Percentiles rank a stretch among this genome's conserved stretches.
These are phyloP conservation scores for Viridothelium virens DNA, from an alignment of 495 filamentous ascomycete species.

Conservation along the genomic window DNA sequence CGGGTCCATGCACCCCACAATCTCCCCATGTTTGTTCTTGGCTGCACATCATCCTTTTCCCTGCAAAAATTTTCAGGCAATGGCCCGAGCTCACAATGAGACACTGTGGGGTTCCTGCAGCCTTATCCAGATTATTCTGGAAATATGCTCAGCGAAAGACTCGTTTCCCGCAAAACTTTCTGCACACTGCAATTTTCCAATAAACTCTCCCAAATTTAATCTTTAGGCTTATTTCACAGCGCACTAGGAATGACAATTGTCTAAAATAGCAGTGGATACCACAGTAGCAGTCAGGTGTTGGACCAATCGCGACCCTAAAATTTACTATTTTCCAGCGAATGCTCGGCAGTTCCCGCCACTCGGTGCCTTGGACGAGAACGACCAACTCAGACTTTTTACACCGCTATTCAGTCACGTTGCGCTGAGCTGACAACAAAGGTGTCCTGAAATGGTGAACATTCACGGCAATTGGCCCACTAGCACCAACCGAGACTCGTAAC, in stretches of 20 bases:
- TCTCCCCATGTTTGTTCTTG: neutral
- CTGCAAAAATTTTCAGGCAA: neutral
- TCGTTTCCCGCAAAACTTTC: no score
- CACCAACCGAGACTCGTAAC: neutral
- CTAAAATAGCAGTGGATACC: neutral
- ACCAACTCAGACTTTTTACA: neutral
- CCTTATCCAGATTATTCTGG: neutral
- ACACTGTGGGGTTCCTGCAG: neutral
- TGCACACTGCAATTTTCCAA: no score
- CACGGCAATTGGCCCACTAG: neutral
- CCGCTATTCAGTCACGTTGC: neutral
- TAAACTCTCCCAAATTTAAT: no score
- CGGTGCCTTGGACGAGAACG: neutral
- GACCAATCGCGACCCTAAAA: no score
- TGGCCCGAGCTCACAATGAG: constrained; percentile 1
- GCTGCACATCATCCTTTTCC: neutral
- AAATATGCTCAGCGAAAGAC: neutral
- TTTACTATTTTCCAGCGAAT: neutral
- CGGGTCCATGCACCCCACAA: constrained; percentile 6
- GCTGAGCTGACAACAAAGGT: neutral
- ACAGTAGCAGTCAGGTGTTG: no score
- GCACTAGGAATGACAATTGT: no score
- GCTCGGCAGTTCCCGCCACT: neutral
- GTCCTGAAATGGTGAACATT: neutral
- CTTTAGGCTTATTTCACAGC: no score